phyloP scores from a whole-genome alignment of 306 rosid species.

The Albizia julibrissin region DNA sequence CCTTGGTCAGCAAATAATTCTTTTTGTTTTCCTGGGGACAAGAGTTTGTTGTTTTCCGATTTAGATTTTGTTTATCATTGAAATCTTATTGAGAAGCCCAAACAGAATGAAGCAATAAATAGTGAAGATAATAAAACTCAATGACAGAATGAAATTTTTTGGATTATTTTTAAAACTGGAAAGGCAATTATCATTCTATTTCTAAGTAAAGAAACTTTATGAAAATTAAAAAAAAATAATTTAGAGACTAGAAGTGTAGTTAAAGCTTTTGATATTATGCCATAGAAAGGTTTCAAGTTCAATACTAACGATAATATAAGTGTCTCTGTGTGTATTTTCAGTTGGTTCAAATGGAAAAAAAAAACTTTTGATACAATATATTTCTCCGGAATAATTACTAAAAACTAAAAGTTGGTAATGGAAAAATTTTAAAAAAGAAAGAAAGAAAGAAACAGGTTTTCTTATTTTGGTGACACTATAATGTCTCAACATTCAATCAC shows the following conservation, averaged over 20 bases:
- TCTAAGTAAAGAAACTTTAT: neutral
- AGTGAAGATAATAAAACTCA: neutral
- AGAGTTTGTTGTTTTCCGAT: too few relatives aligned
- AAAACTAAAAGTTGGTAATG: neutral
- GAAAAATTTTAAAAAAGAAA: neutral
- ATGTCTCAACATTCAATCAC: neutral
- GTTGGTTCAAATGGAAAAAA: too few relatives aligned
- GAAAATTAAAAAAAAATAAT: neutral
- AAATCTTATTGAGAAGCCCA: neutral
- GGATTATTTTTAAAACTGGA: neutral
- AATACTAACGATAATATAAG: too few relatives aligned
- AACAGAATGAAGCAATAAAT: neutral
- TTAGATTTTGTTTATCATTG: too few relatives aligned
- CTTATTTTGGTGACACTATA: neutral
- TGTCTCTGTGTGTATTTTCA: too few relatives aligned
- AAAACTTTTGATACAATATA: neutral
- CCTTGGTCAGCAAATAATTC: neutral
- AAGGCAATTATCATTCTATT: neutral
- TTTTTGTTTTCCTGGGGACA: neutral
- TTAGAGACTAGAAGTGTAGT: neutral
- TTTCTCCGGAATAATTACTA: neutral
- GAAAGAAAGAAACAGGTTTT: neutral
- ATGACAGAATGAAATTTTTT: neutral
- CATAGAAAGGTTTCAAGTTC: too few relatives aligned
- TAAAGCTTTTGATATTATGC: neutral